Percentiles rank a stretch among this genome's conserved stretches.
phyloP scores from a whole-genome alignment of 1,284 basidiomycete species.

The Pisolithus thermaeus region DNA sequence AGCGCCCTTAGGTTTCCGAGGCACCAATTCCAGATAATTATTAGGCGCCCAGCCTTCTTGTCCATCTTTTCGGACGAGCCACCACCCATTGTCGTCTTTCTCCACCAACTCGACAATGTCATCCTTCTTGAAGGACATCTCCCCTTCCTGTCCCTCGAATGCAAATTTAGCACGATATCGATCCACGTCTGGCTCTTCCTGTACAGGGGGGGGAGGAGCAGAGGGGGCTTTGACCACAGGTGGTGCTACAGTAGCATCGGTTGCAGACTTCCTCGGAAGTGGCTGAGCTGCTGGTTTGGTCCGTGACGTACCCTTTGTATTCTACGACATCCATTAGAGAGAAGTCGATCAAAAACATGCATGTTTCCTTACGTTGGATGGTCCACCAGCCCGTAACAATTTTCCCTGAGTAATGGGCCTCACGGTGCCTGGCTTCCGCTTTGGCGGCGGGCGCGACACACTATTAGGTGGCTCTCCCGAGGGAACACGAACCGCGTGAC shows the following conservation, averaged over 20 bases:
- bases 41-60: constrained; percentile 93
- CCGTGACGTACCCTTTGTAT: constrained; percentile 41
- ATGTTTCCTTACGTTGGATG: constrained; percentile 45
- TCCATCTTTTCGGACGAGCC: constrained; percentile 86
- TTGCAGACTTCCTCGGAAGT: constrained; percentile 44
- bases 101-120: constrained; percentile 90
- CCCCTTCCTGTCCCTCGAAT: constrained; percentile 88
- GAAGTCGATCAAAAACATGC: background rate
- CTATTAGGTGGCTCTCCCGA: constrained; percentile 86
- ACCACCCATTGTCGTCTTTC: constrained; percentile 96
- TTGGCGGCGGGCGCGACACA: constrained; percentile 77
- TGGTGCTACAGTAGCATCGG: constrained; percentile 17
- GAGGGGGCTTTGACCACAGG: too few species aligned
- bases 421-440: constrained; percentile 79
- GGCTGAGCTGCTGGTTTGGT: constrained; percentile 55
- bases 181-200: constrained; percentile 61
- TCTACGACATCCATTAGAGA: constrained; percentile 29
- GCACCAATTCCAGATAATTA: constrained; percentile 84
- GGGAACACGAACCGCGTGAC: constrained; percentile 82
- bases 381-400: constrained; percentile 72
- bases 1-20: constrained; percentile 52
- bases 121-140: constrained; percentile 87
- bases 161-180: constrained; percentile 84
- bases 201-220: constrained; percentile 40
- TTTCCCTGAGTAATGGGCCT: constrained; percentile 85